Conservation (phyloP, 768 basidiomycete species). For the Pulveroboletus ravenelii region DNA sequence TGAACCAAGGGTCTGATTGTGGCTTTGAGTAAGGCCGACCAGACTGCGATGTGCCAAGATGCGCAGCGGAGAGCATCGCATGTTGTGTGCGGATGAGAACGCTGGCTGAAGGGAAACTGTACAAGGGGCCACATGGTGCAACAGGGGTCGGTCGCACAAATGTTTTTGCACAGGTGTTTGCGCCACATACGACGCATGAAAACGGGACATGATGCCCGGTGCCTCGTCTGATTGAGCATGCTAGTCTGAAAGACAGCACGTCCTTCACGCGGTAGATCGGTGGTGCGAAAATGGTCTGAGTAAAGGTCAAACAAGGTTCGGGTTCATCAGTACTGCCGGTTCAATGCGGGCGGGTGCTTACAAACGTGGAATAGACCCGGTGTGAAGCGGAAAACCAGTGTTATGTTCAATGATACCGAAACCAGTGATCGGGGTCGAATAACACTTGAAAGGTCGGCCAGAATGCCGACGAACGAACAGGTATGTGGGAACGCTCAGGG, state of each 20-base stretch:
- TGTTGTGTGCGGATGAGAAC: background rate
- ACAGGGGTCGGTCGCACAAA: background rate
- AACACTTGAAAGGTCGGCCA: background rate
- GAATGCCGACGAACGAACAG: background rate
- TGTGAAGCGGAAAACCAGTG: background rate
- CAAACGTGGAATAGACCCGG: background rate
- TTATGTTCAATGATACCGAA: background rate
- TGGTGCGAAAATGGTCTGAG: background rate
- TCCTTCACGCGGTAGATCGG: background rate
- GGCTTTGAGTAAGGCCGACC: constrained; percentile 8
- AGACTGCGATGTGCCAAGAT: constrained; percentile 8
- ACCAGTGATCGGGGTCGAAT: background rate
- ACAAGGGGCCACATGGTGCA: background rate
- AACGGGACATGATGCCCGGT: background rate
- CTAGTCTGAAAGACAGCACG: background rate
- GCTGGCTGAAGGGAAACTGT: background rate
- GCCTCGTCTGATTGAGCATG: background rate
- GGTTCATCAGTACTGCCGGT: background rate
- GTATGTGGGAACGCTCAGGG: constrained; percentile 3
- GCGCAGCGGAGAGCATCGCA: background rate
- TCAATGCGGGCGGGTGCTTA: background rate
- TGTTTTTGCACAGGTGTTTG: background rate
- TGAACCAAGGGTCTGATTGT: constrained; percentile 10
- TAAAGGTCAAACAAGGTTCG: background rate
- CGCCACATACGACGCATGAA: constrained; percentile 15